Base-by-base conservation (phyloP, 108 stramenopile genomes). In the Seminavis robusta region DNA sequence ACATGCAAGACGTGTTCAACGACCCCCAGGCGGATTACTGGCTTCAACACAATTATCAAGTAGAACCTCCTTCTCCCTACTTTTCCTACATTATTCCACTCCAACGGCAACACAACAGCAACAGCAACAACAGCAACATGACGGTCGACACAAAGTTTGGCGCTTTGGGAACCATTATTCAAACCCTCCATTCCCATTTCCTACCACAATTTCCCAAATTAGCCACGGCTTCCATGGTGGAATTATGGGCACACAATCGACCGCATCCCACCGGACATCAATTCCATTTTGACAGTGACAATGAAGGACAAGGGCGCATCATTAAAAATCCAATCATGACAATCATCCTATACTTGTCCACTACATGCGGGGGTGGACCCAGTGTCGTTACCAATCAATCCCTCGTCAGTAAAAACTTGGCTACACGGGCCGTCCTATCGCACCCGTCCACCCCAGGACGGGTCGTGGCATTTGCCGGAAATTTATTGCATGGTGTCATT, bases 211-310 rank as follows among this genome's bases (percentile, higher is more conserved):
- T 81, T 54, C 65, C 67, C 11, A 39, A 43, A 34, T 25, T 1
- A 46, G 42, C 56, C 69, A 43, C 41, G 61, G 66, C 9, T 63
- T 65, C 30, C 59, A 55, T 43, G 72, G 76, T 83, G 25, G 95
- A 95, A 63, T 61, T 90, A 64, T 95, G 95, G 95, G 92, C 92
- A 2, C 95, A 95, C 80, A 83, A 89, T 63, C 90, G 95, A 44
- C 92, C 92, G 0, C 89, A 89, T 59, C 81, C 86, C 29, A 81
- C 80, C 4, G 95, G 95, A 1, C 95, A 95, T 74, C 90, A 94
- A 67, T 52, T 95, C 52, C 95, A 95, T 73, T 95, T 93, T 62
- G 95, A 95, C 64, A 73, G 70, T 23, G 95, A 91, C 65, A 73
- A 94, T 55, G 92, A 92, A 74, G 90, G 89, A 39, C 40, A 47